A percentile compares a stretch with the other conserved stretches of the same genome.
Evolutionary conservation across 2,329 filamentous ascomycete genomes (phyloP).

Genomic region (Neofusicoccum kwambonambiense): DNA sequence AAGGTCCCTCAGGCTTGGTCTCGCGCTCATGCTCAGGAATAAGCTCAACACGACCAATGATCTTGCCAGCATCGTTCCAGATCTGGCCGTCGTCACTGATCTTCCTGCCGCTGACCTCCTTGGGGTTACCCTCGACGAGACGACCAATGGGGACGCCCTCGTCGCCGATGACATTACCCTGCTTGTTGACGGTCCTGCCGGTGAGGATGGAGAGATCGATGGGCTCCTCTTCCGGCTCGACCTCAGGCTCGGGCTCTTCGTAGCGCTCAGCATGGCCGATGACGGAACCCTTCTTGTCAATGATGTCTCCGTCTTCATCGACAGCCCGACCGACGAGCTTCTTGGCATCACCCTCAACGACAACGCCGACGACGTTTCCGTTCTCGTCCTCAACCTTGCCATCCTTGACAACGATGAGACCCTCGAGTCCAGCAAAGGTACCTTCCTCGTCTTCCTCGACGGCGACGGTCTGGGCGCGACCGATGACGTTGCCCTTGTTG

Average conservation of each 20-base stretch:
- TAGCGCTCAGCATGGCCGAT: slow-evolving; percentile 53
- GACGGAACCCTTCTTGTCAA: slow-evolving; percentile 54
- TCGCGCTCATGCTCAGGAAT: slow-evolving; percentile 65
- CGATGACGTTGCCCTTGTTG: slow-evolving; percentile 54
- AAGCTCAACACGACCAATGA: slow-evolving; percentile 67
- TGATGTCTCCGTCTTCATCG: slow-evolving; percentile 53
- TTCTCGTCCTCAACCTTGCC: slow-evolving; percentile 52
- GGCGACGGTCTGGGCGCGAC: slow-evolving; percentile 48
- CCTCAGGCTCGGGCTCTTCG: slow-evolving; percentile 65
- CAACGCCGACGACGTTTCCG: slow-evolving; percentile 49
- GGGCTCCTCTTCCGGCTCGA: slow-evolving; percentile 38
- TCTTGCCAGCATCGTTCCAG: slow-evolving; percentile 69
- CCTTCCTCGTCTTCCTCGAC: slow-evolving; percentile 48
- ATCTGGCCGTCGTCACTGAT: slow-evolving; percentile 71
- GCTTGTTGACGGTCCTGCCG: slow-evolving; percentile 51
- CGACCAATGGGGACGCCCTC: slow-evolving; percentile 57
- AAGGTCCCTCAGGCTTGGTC: slow-evolving; percentile 50
- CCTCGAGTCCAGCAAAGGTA: slow-evolving; percentile 51
- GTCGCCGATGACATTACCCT: slow-evolving; percentile 50
- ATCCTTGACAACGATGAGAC: slow-evolving; percentile 50
- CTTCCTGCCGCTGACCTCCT: slow-evolving; percentile 65
- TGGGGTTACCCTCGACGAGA: slow-evolving; percentile 65
- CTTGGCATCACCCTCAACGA: slow-evolving; percentile 51
- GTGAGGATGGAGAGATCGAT: slow-evolving; percentile 47
- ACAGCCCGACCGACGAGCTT: slow-evolving; percentile 51